Conservation (phyloP, 108 stramenopile species). For the Nitzschia putrida region DNA sequence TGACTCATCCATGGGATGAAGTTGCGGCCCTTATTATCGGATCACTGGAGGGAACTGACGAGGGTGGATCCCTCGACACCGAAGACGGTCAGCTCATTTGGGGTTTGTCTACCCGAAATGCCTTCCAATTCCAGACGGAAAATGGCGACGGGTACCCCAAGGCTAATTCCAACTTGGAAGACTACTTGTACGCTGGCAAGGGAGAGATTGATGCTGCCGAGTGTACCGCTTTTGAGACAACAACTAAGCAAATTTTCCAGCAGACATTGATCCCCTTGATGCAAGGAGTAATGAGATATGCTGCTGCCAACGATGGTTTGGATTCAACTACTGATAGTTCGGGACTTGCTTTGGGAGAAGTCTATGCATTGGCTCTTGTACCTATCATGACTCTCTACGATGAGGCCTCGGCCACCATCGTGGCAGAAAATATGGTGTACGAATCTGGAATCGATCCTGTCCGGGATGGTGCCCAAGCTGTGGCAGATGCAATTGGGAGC, state of each 20-base stretch:
- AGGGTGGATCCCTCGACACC: constrained; percentile 63
- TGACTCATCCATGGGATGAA: constrained; percentile 68
- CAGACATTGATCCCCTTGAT: constrained; percentile 65
- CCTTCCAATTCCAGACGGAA: constrained; percentile 72
- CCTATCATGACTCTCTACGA: constrained; percentile 66
- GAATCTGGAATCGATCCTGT: constrained; percentile 43
- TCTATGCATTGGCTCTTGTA: constrained; percentile 61
- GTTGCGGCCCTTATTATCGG: constrained; percentile 80
- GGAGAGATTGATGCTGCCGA: constrained; percentile 55
- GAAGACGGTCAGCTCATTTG: constrained; percentile 76
- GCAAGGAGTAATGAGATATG: constrained; percentile 74
- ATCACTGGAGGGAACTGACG: constrained; percentile 66
- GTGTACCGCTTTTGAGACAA: constrained; percentile 60
- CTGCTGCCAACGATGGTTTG: constrained; percentile 50
- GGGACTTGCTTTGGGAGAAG: constrained; percentile 60
- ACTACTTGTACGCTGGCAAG: constrained; percentile 70
- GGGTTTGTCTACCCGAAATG: constrained; percentile 66
- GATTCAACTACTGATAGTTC: constrained; percentile 34
- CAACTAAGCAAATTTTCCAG: constrained; percentile 50
- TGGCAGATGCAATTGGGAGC: constrained; percentile 67
- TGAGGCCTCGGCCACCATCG: constrained; percentile 41
- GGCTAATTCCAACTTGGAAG: constrained; percentile 62
- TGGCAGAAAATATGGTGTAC: constrained; percentile 68
- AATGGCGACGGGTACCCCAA: constrained; percentile 47
- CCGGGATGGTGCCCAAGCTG: constrained; percentile 61